Base-by-base conservation (phyloP, 2,329 filamentous ascomycete species). In the Albophoma yamanashiensis region DNA sequence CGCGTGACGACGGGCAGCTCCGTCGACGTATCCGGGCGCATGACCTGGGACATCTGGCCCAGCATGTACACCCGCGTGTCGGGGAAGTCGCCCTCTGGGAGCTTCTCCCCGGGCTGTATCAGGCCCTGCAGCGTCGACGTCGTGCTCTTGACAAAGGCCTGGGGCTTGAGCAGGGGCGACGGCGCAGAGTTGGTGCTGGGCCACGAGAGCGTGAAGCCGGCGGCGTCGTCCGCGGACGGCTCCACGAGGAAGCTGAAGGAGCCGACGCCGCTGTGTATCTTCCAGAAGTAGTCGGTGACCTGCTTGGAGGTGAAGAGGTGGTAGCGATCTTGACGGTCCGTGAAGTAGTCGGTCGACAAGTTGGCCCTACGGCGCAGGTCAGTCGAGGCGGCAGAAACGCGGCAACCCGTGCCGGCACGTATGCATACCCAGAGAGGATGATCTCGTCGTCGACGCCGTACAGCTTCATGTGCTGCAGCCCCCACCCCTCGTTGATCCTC, bases 401-500 rank as follows among this genome's bases (percentile, higher is more conserved):
- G 11, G 40, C n/a, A 12, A n/a, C 27, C 27, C 11, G 8, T 6
- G 27, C 40, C 27, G 61, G 61, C 12, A 27, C 6, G 4, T 25
- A 57, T 59, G 60, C 78, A 63, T 81, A 91, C 84, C 92, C 92
- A 9, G 92, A 96, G 67, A 99, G 84, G 64, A 99, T 93, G 61
- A 99, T 89, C 73, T 96, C 92, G 69, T 99, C 92, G 67, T 99
- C 94, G 27, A 96, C 79, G 0, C 94, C 94, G 67, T 99, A 99
- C 0, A 99, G 79, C 80, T 99, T 99, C 93, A 99, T 99, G 71
- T 99, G 94, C 71, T 99, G 94, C 62, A 99, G 76, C 1, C 94
- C 94, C 94, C 94, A 99, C 22, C 94, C 94, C 75, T 99, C 94
- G 67, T 99, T 99, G 71, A 99, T 93, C 25, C 94, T 83, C 70